Base-by-base conservation (phyloP, 75 land plant genomes). In the Cupressus sempervirens region DNA sequence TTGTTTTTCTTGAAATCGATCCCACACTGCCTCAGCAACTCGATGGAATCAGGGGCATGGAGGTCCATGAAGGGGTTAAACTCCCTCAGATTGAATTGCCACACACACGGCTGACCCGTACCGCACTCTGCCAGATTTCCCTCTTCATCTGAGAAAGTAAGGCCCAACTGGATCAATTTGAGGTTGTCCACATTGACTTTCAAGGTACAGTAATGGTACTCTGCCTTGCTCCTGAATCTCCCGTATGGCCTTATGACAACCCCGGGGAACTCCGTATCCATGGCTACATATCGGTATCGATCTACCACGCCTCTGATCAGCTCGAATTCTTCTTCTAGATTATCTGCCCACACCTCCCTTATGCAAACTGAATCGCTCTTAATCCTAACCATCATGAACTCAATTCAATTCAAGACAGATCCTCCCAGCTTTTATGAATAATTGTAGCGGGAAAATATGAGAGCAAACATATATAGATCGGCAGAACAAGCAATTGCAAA, bases 241-340 rank as follows among this genome's bases (percentile, higher is more conserved):
- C 82, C 75, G 65, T 53, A 34, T 26, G 93, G 91, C 13, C 90
- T 86, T 84, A 86, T 87, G 68, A 96, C 90, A 65, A 91, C 89
- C 45, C 98, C 98, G 13, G 98, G 98, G 80, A 96, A 96, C 88
- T 94, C 97, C 13, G 96, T 94, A 87, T 96, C 97, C 97, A 96
- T 93, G 79, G 96, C 93, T 30, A 93, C 87, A 70, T 84, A 93
- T 14, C 91, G 93, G 88, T 65, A 91, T 0, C 67, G 67, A 72
- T 94, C 94, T 85, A 94, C 88, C 0, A 86, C 72, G 0, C 84
- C 79, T 0, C 88, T 74, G 86, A 96, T 94, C 48, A 94, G 50
- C 36, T 87, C 88, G 85, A 96, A 91, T 76, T 96, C 98, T 43
- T 86, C 80, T 29, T 91, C 93, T 75, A 96, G 85, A 83, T 96